Evolutionary conservation across 2,329 filamentous ascomycete species (phyloP).

Genomic region (Beauveria australis): DNA sequence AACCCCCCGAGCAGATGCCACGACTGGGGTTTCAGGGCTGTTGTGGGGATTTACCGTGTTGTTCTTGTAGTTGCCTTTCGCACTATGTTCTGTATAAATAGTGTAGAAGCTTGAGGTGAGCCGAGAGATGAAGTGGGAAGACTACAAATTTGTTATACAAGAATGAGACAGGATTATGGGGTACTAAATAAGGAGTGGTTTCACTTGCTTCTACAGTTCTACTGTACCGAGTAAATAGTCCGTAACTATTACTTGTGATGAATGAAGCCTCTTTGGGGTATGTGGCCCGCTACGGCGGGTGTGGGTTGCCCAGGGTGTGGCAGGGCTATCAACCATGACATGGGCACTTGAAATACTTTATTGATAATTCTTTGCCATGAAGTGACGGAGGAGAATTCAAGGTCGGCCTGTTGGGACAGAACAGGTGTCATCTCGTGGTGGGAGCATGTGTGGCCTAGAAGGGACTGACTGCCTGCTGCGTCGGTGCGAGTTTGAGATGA

Average conservation of each 20-base stretch:
- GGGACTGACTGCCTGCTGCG: too few relatives aligned
- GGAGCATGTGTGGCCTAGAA: too few relatives aligned
- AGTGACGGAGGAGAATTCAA: too few relatives aligned
- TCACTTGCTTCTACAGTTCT: background rate
- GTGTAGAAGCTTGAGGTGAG: too few relatives aligned
- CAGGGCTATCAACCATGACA: background rate
- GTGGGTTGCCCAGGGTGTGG: background rate
- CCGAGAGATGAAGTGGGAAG: background rate
- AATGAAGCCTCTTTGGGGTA: conserved; percentile 1
- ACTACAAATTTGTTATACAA: background rate
- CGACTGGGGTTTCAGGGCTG: background rate
- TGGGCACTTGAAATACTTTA: background rate
- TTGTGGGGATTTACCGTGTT: background rate
- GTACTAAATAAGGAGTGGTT: background rate
- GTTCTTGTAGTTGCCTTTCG: background rate
- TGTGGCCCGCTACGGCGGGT: background rate
- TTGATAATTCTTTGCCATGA: too few relatives aligned
- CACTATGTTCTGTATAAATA: too few relatives aligned
- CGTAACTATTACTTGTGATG: background rate
- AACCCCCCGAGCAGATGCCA: background rate
- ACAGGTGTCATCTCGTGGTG: too few relatives aligned
- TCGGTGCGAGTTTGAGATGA: too few relatives aligned
- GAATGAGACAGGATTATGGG: too few relatives aligned
- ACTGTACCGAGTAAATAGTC: too few relatives aligned
- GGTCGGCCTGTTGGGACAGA: too few relatives aligned